Evolutionary conservation across 352 stramenopile species (phyloP), one percentile per base, ranked within the genome.

Genomic region (Phytophthora megakarya): DNA sequence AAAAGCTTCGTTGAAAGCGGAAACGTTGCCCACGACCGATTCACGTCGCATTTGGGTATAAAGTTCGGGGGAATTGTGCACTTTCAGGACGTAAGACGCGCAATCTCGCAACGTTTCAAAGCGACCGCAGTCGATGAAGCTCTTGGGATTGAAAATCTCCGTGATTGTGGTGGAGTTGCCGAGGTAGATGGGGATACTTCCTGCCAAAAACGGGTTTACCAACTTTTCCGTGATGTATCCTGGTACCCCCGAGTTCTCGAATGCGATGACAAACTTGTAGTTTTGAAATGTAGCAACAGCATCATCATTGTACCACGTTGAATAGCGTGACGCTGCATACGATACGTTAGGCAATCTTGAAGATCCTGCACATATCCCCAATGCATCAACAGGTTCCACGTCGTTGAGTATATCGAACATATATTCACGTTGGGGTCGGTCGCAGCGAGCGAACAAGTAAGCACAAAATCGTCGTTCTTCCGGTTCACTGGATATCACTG

Each of bases 201-300:
- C 80, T 1, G 73, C 76, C 5, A 90, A 57, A n/a, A 88, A 80
- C 10, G 80, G 71, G 23, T 83, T 81, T 6, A 80, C 71, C 11
- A 92, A 48, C 58, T 89, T 90, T 59, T 92, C 80, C 5, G 76
- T 92, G 30, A 89, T 62, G 55, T 88, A 89, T 15, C 81, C 83
- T 0, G 64, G 52, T 9, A 40, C 59, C 2, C 58, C 42, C 3
- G 61, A 57, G 57, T 89, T 87, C 28, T 92, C 78, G 33, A 90
- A 92, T 16, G 79, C 75, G 48, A 92, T 71, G 5, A 85, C 81
- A 47, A 92, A 68, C 10, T 68, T 68, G 23, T 68, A 68, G 16
- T 15, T 13, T 32, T 53, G 23, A 65, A 70, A 86, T 5, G 42
- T 60, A 1, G 28, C 19, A 2, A 86, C 67, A 9, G 74, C 77